Conservation (phyloP, 306 rosid species). For the Fragaria ananassa region DNA sequence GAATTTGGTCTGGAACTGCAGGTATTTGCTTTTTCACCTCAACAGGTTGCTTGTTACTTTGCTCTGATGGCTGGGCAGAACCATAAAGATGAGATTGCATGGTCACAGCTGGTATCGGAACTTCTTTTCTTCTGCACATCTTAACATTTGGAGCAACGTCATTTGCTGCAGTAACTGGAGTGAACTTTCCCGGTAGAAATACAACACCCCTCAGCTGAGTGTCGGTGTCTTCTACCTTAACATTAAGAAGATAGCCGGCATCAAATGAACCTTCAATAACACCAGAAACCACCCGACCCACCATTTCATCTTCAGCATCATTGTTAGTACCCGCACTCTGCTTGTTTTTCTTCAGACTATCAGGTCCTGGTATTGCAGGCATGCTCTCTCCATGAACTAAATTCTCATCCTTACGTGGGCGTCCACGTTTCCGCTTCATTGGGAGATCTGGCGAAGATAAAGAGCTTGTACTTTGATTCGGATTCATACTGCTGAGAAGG, state of each 20-base stretch:
- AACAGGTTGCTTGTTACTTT: constrained; percentile 32
- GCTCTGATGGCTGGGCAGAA: constrained; percentile 29
- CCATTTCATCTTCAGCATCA: constrained; percentile 35
- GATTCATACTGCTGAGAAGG: constrained; percentile 39
- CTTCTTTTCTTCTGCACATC: constrained; percentile 48
- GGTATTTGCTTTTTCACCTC: constrained; percentile 24
- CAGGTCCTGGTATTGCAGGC: constrained; percentile 19
- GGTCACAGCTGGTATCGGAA: constrained; percentile 36
- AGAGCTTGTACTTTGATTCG: constrained; percentile 31
- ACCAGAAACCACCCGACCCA: constrained; percentile 55
- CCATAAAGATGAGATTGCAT: constrained; percentile 23
- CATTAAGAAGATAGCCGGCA: constrained; percentile 60
- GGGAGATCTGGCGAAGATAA: constrained; percentile 33
- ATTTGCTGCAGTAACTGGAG: constrained; percentile 49
- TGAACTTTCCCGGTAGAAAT: constrained; percentile 41
- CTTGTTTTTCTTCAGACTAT: constrained; percentile 29
- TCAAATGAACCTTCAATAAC: constrained; percentile 54
- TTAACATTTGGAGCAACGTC: constrained; percentile 51
- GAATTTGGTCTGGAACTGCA: constrained; percentile 10
- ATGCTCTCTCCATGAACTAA: constrained; percentile 20
- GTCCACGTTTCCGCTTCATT: constrained; percentile 63
- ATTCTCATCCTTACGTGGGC: constrained; percentile 55
- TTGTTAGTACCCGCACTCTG: constrained; percentile 16
- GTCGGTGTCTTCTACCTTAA: constrained; percentile 37
- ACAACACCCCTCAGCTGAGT: constrained; percentile 50